Base-by-base conservation (phyloP, 768 basidiomycete genomes). In the Nidularia sp. region DNA sequence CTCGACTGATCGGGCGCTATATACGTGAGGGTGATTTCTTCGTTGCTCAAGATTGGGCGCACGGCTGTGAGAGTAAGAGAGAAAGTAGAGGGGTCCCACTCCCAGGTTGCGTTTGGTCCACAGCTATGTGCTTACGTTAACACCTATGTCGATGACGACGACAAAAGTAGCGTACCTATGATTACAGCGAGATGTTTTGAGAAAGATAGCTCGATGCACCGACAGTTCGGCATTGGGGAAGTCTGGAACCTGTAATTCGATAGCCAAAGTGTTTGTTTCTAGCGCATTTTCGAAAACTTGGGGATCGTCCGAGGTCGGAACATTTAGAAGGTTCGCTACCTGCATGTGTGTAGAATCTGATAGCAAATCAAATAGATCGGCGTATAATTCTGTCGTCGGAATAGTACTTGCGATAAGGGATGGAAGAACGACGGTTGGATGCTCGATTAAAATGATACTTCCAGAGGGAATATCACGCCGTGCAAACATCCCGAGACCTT, bases 21-120 rank as follows among this genome's bases (percentile, higher is more conserved):
- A 56, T 74, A 76, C 0, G 64, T 49, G 22, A 75, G 65, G 2
- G 71, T 71, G 51, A 76, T 70, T 57, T 76, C 72, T 25, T 71
- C 67, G 9, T 67, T 69, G 1, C 54, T 46, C 5, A 34, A 32
- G 42, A 76, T 70, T 2, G 68, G 62, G 3, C 73, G 69, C 5
- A 71, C 64, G 6, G 69, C 68, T 3, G 60, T 57, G 15, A 76
- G 64, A 13, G 60, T 47, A 13, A 73, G 63, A 0, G 70, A 63
- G 52, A 71, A 66, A 0, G 66, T 62, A 0, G 34, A 41, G 1
- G 55, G 44, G 50, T 76, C 71, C 68, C 72, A 76, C n/a, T 63
- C 57, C 66, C 66, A 70, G 22, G 51, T 58, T 4, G 73, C 68
- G 48, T 74, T 74, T n/a, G 73, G 73, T 1, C 63, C 63, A 51